These are phyloP conservation scores for Sphagnum magellanicum DNA, from an alignment of 228 moss, liverwort and hornwort species.

Conservation along the genomic window DNA sequence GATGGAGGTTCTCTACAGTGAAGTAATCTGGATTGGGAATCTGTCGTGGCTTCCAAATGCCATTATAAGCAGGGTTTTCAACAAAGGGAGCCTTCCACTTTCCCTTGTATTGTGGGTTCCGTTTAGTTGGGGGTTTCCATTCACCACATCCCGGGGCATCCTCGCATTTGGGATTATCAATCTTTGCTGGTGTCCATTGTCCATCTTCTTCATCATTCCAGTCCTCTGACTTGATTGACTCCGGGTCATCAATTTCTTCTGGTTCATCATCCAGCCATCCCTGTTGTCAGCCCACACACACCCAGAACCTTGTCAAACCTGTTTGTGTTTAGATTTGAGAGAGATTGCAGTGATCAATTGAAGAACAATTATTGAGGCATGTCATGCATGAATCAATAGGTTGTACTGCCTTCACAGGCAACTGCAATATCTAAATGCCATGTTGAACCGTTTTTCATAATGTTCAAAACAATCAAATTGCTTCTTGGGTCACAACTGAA, in stretches of 20 bases:
- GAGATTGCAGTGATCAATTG: not conserved
- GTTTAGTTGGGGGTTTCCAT: constrained; percentile 31
- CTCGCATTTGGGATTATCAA: constrained; percentile 33
- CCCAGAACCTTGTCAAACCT: too few relatives aligned
- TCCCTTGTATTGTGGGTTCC: constrained; percentile 26
- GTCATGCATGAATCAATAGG: not conserved
- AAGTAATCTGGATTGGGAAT: constrained; percentile 28
- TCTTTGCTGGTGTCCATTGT: constrained; percentile 28
- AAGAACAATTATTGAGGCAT: not conserved
- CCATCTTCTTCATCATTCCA: constrained; percentile 44
- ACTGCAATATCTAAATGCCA: not conserved
- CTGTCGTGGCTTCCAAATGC: constrained; percentile 29
- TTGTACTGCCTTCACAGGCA: not conserved
- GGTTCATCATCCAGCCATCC: constrained; percentile 48
- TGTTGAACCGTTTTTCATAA: not conserved
- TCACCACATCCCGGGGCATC: constrained; percentile 30
- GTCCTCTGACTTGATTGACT: constrained; percentile 13
- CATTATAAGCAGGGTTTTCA: constrained; percentile 34
- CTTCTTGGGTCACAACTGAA: too few relatives aligned
- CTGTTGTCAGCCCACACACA: constrained; percentile 3
- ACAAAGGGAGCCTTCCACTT: constrained; percentile 36
- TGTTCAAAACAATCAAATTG: too few relatives aligned
- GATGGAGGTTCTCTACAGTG: constrained; percentile 9
- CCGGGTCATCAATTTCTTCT: constrained; percentile 28
- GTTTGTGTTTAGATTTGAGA: too few relatives aligned